Base-by-base conservation (phyloP, 208 protist genomes). In the Trypanosoma scelopori region DNA sequence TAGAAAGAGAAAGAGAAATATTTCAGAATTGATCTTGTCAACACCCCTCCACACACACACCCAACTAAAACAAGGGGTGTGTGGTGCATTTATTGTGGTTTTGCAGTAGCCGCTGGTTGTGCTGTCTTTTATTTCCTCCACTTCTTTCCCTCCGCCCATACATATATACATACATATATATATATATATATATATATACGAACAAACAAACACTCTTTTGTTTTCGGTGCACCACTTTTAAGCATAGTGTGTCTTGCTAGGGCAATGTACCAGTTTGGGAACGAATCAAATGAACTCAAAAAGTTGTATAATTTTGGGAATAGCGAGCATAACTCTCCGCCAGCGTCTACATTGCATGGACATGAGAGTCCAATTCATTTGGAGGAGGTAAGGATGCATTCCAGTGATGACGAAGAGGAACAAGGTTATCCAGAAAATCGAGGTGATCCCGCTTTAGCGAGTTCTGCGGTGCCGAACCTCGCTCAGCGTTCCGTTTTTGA, bases 221-320 rank as follows among this genome's bases (percentile, higher is more conserved):
- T 37, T 37, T 37, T 9, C 32, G 32, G 9, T 9, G 9, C 32
- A 37, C 32, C 3, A 9, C 32, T 37, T 37, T 37, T 37, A 11
- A 37, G 32, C 32, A 9, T 37, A n/a, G n/a, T n/a, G n/a, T 37
- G 3, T 37, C 28, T 53, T 70, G 2, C 47, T 37, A 12, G 20
- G 4, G 25, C 6, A 11, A 74, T 74, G 69, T 53, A 74, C 27
- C n/a, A 41, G 0, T 72, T 65, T 68, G 69, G 46, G 32, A 55
- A 55, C n/a, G 51, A 57, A 30, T 48, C 32, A 1, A 48, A 57
- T n/a, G 52, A 65, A 22, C 43, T 84, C 27, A 58, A 30, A 47
- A 51, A 72, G 50, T 53, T 81, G 35, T 89, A 89, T 62, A 74
- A 85, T 55, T 89, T 89, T 66, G 74, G 71, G 20, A 57, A 47